Base-by-base conservation (phyloP, 805 yeast genomes). In the Pichia kluyveri region DNA sequence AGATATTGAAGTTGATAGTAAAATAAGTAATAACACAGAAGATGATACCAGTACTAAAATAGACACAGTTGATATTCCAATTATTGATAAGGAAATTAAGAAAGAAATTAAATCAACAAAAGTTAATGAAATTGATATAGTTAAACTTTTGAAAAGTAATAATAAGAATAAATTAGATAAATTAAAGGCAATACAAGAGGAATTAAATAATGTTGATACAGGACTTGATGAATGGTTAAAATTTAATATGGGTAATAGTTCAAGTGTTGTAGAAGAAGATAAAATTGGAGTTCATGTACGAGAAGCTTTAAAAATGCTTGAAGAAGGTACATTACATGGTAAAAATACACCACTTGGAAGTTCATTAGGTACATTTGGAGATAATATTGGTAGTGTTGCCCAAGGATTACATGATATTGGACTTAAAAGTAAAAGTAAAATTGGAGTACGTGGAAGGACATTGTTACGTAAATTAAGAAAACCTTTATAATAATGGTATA, bases 211-310 rank as follows among this genome's bases (percentile, higher is more conserved):
- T 8, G 71, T 69, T 52, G 80, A 80, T 44, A 70, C 82, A 0
- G 86, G 86, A 1, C 61, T 83, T n/a, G 71, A 71, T 26, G 66
- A 70, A 12, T 48, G 51, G 51, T 41, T 48, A 10, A 23, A 34
- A 18, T 44, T 28, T 37, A 48, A 48, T 39, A 48, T 44, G 48
- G 42, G 45, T 12, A 44, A 41, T 43, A 44, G 37, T 23, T 40
- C 44, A 36, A 41, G 41, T 19, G 44, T 19, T 19, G 41, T 40
- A 30, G 51, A 44, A 26, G 62, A 59, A 30, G 44, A 56, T 23
- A 53, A 51, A 30, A 32, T 75, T 44, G 80, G 81, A 0, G 70
- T 70, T 18, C 74, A 80, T 51, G 89, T 83, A 2, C 68, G 75
- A 31, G 78, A 75, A 30, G 51, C 47, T 14, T n/a, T 41, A 12